These are phyloP conservation scores for Neurospora hispaniola DNA, from an alignment of 495 filamentous ascomycete genomes.

Conservation along the genomic window DNA sequence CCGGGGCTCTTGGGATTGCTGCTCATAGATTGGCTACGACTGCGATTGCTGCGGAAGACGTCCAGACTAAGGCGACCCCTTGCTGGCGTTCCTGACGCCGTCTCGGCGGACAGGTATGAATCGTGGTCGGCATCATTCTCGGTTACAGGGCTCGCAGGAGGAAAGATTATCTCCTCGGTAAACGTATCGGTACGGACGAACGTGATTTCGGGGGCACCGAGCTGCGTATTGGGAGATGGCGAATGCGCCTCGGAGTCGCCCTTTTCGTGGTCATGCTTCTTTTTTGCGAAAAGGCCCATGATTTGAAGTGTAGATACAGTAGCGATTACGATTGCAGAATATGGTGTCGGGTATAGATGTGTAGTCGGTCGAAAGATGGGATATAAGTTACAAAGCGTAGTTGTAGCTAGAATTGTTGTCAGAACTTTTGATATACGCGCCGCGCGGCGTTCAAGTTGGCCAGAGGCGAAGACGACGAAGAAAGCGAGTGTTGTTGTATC, in stretches of 20 bases:
- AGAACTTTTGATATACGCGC: neutral
- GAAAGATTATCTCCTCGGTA: conserved; percentile 63
- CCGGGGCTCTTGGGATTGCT: conserved; percentile 27
- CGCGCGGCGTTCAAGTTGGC: neutral
- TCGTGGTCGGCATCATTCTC: conserved; percentile 16
- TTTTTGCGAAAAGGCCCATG: conserved; percentile 46
- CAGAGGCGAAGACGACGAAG: neutral
- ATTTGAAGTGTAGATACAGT: neutral
- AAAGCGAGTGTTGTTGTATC: neutral
- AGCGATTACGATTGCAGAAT: neutral
- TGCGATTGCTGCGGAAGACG: conserved; percentile 32
- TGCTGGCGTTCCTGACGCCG: conserved; percentile 9
- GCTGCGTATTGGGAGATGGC: conserved; percentile 19
- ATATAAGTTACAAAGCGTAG: neutral
- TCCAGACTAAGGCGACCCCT: conserved; percentile 18
- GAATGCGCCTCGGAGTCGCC: conserved; percentile 25
- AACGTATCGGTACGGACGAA: conserved; percentile 79
- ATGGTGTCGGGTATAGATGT: neutral
- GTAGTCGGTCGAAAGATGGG: neutral
- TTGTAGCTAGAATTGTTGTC: neutral
- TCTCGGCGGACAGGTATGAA: conserved; percentile 24
- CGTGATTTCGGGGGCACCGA: conserved; percentile 56
- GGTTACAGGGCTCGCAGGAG: conserved; percentile 41
- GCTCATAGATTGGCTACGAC: conserved; percentile 37
- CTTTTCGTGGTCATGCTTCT: conserved; percentile 47